phyloP scores from a whole-genome alignment of 2,329 filamentous ascomycete genomes.

The Chaetomiaceae sp. region DNA sequence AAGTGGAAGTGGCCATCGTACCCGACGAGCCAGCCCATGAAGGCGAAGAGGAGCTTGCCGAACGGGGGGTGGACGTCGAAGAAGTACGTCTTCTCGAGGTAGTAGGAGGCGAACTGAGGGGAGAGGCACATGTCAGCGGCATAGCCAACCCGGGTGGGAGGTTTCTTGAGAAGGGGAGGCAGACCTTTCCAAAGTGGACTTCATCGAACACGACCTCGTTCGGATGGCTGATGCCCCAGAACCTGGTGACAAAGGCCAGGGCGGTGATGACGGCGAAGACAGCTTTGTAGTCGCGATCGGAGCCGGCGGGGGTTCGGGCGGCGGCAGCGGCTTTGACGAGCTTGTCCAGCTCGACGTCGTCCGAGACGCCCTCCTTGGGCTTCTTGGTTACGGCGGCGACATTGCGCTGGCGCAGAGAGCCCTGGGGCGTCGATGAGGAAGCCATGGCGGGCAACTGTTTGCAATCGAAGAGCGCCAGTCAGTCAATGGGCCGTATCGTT shows the following conservation, averaged over 20 bases:
- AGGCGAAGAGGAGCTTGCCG: conserved; percentile 93
- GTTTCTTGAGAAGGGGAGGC: conserved; percentile 25
- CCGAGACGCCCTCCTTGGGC: conserved; percentile 36
- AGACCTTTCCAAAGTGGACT: conserved; percentile 98
- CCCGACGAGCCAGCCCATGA: conserved; percentile 95
- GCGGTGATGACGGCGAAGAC: conserved; percentile 70
- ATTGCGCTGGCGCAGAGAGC: conserved; percentile 55
- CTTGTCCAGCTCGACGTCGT: conserved; percentile 46
- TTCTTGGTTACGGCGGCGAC: conserved; percentile 41
- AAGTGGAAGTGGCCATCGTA: conserved; percentile 97
- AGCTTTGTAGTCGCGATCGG: conserved; percentile 81
- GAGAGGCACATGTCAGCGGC: conserved; percentile 13
- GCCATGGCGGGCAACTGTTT: conserved; percentile 35
- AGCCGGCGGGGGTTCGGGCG: conserved; percentile 31
- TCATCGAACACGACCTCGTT: conserved; percentile 98
- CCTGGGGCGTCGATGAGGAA: conserved; percentile 45
- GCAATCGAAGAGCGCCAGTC: not conserved
- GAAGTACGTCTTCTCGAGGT: conserved; percentile 96
- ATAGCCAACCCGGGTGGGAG: not conserved
- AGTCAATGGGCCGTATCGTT: too few species aligned
- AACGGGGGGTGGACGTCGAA: conserved; percentile 99
- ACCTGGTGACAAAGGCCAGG: conserved; percentile 83
- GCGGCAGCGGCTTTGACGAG: conserved; percentile 38
- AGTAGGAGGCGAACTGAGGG: conserved; percentile 65
- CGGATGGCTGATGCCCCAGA: conserved; percentile 93